Evolutionary conservation across 1,284 basidiomycete genomes (phyloP).

Genomic region (Peniophora sp.): DNA sequence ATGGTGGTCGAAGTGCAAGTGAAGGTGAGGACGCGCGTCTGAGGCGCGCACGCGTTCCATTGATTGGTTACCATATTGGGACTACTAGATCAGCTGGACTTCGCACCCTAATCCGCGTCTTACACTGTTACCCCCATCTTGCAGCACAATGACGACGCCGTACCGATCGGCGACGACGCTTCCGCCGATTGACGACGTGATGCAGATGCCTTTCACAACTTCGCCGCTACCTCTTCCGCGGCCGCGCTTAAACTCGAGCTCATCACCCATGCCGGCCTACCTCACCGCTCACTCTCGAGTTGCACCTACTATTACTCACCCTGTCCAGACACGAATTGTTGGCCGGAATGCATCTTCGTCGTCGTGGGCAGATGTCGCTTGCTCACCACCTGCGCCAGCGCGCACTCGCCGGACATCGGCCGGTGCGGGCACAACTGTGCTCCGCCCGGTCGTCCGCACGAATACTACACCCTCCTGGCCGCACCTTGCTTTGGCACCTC

Average conservation of each 20-base stretch:
- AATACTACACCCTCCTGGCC: slow-evolving; percentile 9
- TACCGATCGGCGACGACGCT: slow-evolving; percentile 30
- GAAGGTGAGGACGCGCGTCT: neutral
- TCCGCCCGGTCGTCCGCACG: slow-evolving; percentile 9
- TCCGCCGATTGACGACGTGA: slow-evolving; percentile 53
- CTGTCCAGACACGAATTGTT: slow-evolving; percentile 53
- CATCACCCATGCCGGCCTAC: slow-evolving; percentile 19
- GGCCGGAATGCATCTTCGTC: slow-evolving; percentile 25
- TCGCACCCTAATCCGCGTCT: neutral
- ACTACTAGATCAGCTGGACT: too few species aligned
- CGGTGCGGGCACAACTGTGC: slow-evolving; percentile 23
- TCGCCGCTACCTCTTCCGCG: slow-evolving; percentile 28
- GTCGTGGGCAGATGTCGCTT: slow-evolving; percentile 23
- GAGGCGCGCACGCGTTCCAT: neutral
- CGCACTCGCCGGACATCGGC: slow-evolving; percentile 40
- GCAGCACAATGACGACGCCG: slow-evolving; percentile 14
- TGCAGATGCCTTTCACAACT: slow-evolving; percentile 50
- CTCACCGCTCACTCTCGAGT: slow-evolving; percentile 4
- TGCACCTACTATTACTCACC: slow-evolving; percentile 22
- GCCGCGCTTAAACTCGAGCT: slow-evolving; percentile 14
- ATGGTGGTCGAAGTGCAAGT: slow-evolving; percentile 7
- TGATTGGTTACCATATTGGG: too few species aligned
- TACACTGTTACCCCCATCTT: neutral
- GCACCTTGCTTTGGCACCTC: slow-evolving; percentile 17
- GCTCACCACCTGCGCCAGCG: slow-evolving; percentile 25